A percentile compares a stretch with the other conserved stretches of the same genome.
Evolutionary conservation across 768 basidiomycete genomes (phyloP).

Genomic region (Galerina sulciceps): DNA sequence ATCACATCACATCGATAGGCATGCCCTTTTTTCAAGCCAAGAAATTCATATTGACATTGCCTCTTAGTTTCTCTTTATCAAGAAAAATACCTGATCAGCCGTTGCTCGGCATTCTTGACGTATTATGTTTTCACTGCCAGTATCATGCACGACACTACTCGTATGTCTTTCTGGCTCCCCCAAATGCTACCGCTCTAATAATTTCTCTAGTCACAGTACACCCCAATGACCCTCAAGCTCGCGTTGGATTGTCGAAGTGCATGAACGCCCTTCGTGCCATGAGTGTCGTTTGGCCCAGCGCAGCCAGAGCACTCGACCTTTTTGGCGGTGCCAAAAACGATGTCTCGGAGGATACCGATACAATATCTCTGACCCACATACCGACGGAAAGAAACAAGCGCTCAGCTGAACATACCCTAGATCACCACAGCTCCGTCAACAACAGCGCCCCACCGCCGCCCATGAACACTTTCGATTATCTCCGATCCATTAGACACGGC

Average conservation of each 20-base stretch:
- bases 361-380: conserved; percentile 21
- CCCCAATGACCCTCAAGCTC: conserved; percentile 72
- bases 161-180: conserved; percentile 45
- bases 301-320: conserved; percentile 73
- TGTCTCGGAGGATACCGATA: conserved; percentile 13
- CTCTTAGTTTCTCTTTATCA: conserved; percentile 57
- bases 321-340: conserved; percentile 64
- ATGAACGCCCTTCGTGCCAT: conserved; percentile 70
- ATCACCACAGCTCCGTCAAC: conserved; percentile 39
- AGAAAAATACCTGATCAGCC: conserved; percentile 63
- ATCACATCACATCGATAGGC: conserved; percentile 77
- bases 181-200: not conserved
- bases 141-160: conserved; percentile 76
- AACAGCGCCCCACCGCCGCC: not conserved
- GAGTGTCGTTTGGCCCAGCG: conserved; percentile 77
- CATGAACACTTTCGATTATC: conserved; percentile 7
- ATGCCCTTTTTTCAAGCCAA: conserved; percentile 17
- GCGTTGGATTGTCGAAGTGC: conserved; percentile 63
- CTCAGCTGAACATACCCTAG: conserved; percentile 54
- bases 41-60: not conserved
- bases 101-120: conserved; percentile 70
- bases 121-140: conserved; percentile 83
- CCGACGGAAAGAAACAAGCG: conserved; percentile 55
- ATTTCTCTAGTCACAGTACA: conserved; percentile 56
- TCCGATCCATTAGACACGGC: conserved; percentile 10